Base-by-base conservation (phyloP, 306 rosid genomes). In the Gillenia trifoliata region DNA sequence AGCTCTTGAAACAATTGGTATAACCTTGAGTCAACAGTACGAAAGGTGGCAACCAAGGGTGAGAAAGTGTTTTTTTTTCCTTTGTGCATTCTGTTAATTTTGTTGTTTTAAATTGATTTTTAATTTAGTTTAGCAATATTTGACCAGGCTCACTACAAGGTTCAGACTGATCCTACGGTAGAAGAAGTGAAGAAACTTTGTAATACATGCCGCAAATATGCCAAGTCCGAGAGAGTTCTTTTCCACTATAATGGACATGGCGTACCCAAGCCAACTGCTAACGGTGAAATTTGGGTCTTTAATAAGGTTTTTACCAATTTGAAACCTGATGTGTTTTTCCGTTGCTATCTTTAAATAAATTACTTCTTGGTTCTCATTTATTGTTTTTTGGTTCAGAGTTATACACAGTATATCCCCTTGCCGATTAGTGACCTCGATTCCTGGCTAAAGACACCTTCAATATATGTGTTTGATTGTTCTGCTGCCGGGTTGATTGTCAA, bases 1-100 rank as follows among this genome's bases (percentile, higher is more conserved):
- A 85, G 99, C 99, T 67, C 83, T 92, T 77, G 99, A 94, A 34
- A 86, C 88, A 72, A 94, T 87, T 82, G 99, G 99, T 50, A 94
- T 89, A 82, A 83, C 83, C 36, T 86, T 94, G 93, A 94, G 83
- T 79, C 80, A 72, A 50, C 99, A 92, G 83, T 94, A 94, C 82
- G 96, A 92, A 83, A 90, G 97, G 85, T 94, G 99, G 99, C 97
- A 92, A 85, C 97, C 99, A 36, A 88, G 86, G 97, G 99, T 94
- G 85, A 45, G 83, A 61, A 79, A 55, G 73, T 55, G 36, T 5
- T 33, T 60, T 49, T 64, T 19, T 52, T 68, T 82, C 28, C 34
- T 41, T 38, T 54, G 70, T 69, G 59, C 52, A 66, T 66, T 79
- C 76, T 81, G 57, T 63, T 25, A 28, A 64, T 34, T 28, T 67